Evolutionary conservation across 805 yeast species (phyloP).

Genomic region (Hyphopichia homilentoma): DNA sequence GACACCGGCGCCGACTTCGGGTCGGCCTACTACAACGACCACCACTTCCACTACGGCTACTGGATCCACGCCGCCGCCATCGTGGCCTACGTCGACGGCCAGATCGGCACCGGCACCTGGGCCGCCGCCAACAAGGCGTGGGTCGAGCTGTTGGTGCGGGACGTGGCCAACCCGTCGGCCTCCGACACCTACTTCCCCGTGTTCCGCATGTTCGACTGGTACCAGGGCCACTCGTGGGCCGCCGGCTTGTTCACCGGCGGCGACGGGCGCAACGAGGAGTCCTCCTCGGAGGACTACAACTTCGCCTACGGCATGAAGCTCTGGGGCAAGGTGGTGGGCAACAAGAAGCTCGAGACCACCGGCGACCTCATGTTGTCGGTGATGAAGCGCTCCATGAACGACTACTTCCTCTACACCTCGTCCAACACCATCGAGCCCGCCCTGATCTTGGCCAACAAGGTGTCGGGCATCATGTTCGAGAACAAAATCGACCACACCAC

Average conservation of each 20-base stretch:
- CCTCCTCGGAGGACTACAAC: constrained; percentile 65
- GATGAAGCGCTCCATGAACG: constrained; percentile 49
- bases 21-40: constrained; percentile 16
- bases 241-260: constrained; percentile 57
- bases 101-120: constrained; percentile 46
- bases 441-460: constrained; percentile 50
- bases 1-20: constrained; percentile 12
- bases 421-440: constrained; percentile 44
- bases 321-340: constrained; percentile 59
- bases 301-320: constrained; percentile 62
- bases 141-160: constrained; percentile 58
- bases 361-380: constrained; percentile 56
- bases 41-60: constrained; percentile 19
- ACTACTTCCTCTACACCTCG: constrained; percentile 47
- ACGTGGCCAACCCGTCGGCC: constrained; percentile 59
- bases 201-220: constrained; percentile 65
- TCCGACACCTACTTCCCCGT: constrained; percentile 56
- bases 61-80: constrained; percentile 16
- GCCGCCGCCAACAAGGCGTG: constrained; percentile 42
- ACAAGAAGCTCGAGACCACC: constrained; percentile 46
- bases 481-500: constrained; percentile 69
- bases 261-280: constrained; percentile 68
- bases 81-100: constrained; percentile 11
- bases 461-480: constrained; percentile 63
- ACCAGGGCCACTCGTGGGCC: constrained; percentile 69